Conservation (phyloP, 2,329 filamentous ascomycete species). For the Colletotrichum sp. region DNA sequence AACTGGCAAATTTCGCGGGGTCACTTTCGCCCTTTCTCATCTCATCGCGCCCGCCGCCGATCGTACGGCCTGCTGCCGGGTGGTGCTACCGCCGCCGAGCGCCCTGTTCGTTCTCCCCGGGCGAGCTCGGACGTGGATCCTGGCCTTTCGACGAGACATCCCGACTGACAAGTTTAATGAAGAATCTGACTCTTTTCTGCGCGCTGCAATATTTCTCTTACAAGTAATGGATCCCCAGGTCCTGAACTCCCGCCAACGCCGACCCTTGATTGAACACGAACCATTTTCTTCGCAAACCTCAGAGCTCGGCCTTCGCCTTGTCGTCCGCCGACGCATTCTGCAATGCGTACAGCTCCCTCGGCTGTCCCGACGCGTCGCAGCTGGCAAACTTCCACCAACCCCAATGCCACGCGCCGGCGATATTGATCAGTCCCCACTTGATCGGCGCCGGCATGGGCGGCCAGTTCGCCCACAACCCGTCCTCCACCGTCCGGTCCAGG, state of each 20-base stretch:
- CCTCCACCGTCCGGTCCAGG: constrained; percentile 63
- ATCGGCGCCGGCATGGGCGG: constrained; percentile 67
- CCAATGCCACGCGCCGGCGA: constrained; percentile 60
- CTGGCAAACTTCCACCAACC: constrained; percentile 71
- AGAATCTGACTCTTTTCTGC: background rate
- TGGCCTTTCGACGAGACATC: background rate
- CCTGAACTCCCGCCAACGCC: background rate
- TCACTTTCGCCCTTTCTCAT: background rate
- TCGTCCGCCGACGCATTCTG: constrained; percentile 19
- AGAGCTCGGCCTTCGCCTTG: constrained; percentile 8
- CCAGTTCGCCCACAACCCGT: constrained; percentile 66
- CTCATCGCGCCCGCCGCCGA: background rate
- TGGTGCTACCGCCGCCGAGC: background rate
- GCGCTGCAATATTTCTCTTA: constrained; percentile 5
- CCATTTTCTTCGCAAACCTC: background rate
- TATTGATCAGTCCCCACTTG: constrained; percentile 63
- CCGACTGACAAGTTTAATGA: background rate
- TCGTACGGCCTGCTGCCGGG: constrained; percentile 2
- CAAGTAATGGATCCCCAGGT: background rate
- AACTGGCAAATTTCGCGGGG: background rate
- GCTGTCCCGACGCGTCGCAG: constrained; percentile 58
- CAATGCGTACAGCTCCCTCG: constrained; percentile 59
- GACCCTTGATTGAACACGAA: background rate
- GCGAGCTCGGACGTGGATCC: background rate
- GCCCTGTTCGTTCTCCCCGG: background rate